Evolutionary conservation across 139 green algal species (phyloP), one percentile per base, ranked within the genome.

Genomic region (Asterochloris sp.): DNA sequence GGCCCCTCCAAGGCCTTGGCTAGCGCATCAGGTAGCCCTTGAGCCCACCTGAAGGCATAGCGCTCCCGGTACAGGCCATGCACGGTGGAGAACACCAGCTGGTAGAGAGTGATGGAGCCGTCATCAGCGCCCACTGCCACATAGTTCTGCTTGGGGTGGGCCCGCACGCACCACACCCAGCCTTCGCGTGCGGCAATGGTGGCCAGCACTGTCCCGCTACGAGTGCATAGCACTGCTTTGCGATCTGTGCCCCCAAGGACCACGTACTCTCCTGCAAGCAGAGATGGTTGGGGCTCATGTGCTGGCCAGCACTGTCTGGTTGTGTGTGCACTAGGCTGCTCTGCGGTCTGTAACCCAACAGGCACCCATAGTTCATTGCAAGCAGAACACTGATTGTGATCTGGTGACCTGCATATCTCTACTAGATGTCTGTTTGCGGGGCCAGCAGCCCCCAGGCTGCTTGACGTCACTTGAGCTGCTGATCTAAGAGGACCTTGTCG

Each of bases 51-150:
- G 85, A 90, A 92, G 4, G 91, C 89, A 71, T 91, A 94, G 19
- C 90, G 75, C 79, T 94, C 90, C 77, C 90, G 87, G 82, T 95
- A 95, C 28, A 97, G 83, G 2, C 91, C 89, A 83, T 96, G 92
- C 81, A 95, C 91, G 14, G 89, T 95, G 83, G 80, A 85, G 80
- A 94, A 94, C 10, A 80, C 27, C 47, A 96, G 84, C 88, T 94
- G 88, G 82, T 95, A 90, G 79, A 94, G 86, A 14, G 89, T 74
- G 19, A 97, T 86, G 76, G 86, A 91, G 75, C 94, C 94, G 77
- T 93, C 85, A 68, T 96, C 88, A 67, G 87, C 91, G 28, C 90
- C 94, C n/a, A 95, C 83, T 0, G 90, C 94, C 29, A 97, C 83
- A 84, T 89, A 92, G 83, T 93, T 95, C 73, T 90, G 78, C 76